A percentile compares a stretch with the other conserved stretches of the same genome.
phyloP scores from a whole-genome alignment of 441 rosid species.

The Lepidium campestre region DNA sequence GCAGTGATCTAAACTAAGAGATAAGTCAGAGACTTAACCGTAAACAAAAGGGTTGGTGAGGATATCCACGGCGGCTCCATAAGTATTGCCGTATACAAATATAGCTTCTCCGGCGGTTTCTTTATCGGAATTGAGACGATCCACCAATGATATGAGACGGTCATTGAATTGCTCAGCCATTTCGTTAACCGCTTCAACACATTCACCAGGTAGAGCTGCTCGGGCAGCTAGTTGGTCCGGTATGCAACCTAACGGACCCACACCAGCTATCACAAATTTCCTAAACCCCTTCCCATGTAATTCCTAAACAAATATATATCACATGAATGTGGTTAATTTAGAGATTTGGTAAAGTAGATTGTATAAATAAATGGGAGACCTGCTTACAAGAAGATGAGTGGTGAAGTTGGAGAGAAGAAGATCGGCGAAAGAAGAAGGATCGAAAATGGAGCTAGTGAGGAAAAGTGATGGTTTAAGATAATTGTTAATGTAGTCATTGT shows the following conservation, averaged over 20 bases:
- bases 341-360: too few relatives aligned
- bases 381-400: conserved; percentile 51
- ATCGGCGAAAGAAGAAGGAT: conserved; percentile 52
- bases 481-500: conserved; percentile 90
- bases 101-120: conserved; percentile 12
- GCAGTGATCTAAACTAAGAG: too few relatives aligned
- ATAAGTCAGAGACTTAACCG: conserved; percentile 24
- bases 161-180: conserved; percentile 38
- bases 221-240: conserved; percentile 53
- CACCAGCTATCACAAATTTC: conserved; percentile 58
- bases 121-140: conserved; percentile 33
- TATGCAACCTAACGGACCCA: conserved; percentile 80
- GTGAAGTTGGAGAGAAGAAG: conserved; percentile 62
- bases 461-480: conserved; percentile 65
- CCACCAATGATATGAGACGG: conserved; percentile 35
- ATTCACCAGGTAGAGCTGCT: conserved; percentile 31
- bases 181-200: conserved; percentile 34
- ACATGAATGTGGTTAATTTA: too few relatives aligned
- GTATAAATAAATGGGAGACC: not conserved
- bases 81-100: conserved; percentile 49
- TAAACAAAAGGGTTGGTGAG: conserved; percentile 30
- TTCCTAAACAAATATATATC: conserved; percentile 44
- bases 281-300: conserved; percentile 61
- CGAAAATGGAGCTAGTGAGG: conserved; percentile 54
- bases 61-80: conserved; percentile 33